These are phyloP conservation scores for Fusarium oxysporum DNA, from an alignment of 2,329 filamentous ascomycete genomes.

Conservation along the genomic window DNA sequence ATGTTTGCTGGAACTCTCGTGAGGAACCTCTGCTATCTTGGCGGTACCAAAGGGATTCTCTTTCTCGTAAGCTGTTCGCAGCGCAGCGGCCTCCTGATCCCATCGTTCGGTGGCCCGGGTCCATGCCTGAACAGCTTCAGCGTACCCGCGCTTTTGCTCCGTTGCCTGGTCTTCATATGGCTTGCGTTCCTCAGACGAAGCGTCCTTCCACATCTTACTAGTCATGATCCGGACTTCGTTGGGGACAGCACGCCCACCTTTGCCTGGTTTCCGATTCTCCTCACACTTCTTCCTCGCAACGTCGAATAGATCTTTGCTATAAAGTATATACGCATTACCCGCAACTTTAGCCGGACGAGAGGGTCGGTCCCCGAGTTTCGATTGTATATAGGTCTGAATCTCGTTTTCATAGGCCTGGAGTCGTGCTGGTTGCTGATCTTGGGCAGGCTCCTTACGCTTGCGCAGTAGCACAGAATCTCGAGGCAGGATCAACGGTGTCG, in stretches of 20 bases:
- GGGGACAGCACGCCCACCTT: conserved; percentile 70
- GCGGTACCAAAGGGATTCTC: conserved; percentile 57
- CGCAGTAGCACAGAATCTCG: conserved; percentile 63
- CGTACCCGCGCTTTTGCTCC: conserved; percentile 75
- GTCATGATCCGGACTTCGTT: conserved; percentile 89
- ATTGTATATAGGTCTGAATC: conserved; percentile 63
- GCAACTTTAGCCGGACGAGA: conserved; percentile 77
- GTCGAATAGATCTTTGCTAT: conserved; percentile 83
- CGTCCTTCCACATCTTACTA: conserved; percentile 91
- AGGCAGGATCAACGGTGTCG: conserved; percentile 78
- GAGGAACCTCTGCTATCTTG: conserved; percentile 40
- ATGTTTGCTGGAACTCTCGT: conserved; percentile 46
- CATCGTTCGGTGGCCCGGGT: conserved; percentile 74
- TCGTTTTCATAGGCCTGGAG: conserved; percentile 68
- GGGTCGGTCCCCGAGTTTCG: conserved; percentile 78
- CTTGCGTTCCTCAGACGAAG: conserved; percentile 74
- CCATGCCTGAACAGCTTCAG: conserved; percentile 67
- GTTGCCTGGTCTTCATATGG: conserved; percentile 83
- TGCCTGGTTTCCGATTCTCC: conserved; percentile 70
- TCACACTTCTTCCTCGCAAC: conserved; percentile 69
- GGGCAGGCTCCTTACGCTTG: conserved; percentile 67
- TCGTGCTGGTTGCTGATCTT: conserved; percentile 63
- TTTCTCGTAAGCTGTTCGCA: conserved; percentile 63
- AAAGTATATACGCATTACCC: conserved; percentile 89
- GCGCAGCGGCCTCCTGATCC: conserved; percentile 73